These are phyloP conservation scores for Acacia acuminata DNA, from an alignment of 306 rosid species.

Conservation along the genomic window DNA sequence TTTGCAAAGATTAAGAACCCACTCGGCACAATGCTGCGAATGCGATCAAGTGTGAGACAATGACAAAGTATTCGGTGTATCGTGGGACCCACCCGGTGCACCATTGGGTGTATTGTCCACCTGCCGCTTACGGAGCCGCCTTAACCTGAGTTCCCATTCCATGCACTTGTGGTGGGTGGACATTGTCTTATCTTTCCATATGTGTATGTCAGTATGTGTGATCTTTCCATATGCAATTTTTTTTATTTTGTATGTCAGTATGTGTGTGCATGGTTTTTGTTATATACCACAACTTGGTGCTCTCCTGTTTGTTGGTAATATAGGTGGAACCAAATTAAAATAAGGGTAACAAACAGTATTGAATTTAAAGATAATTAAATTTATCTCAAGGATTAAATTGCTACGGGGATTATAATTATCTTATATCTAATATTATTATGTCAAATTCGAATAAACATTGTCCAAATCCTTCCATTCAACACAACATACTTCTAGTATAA, in stretches of 20 bases:
- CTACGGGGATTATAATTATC: background rate
- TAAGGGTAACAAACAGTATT: background rate
- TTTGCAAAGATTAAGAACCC: background rate
- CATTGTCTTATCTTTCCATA: constrained; percentile 1
- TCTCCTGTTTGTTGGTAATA: background rate
- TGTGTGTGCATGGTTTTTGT: background rate
- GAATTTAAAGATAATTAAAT: background rate
- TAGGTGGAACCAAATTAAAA: background rate
- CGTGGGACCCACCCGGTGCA: constrained; percentile 44
- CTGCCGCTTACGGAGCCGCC: constrained; percentile 33
- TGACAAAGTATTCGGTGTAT: constrained; percentile 15
- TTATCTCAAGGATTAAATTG: background rate
- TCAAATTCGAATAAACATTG: background rate
- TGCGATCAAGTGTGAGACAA: constrained; percentile 1
- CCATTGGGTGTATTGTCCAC: constrained; percentile 4
- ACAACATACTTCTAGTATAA: too few species aligned
- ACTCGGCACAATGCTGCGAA: background rate
- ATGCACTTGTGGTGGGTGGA: background rate
- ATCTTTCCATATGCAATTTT: background rate
- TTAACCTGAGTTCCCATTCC: constrained; percentile 15
- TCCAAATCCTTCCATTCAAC: background rate
- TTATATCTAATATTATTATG: background rate
- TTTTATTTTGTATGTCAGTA: too few species aligned
- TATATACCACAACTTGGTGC: background rate
- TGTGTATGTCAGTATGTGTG: too few species aligned